Conservation (phyloP, 2,329 filamentous ascomycete species). For the Beauveria medogensis region DNA sequence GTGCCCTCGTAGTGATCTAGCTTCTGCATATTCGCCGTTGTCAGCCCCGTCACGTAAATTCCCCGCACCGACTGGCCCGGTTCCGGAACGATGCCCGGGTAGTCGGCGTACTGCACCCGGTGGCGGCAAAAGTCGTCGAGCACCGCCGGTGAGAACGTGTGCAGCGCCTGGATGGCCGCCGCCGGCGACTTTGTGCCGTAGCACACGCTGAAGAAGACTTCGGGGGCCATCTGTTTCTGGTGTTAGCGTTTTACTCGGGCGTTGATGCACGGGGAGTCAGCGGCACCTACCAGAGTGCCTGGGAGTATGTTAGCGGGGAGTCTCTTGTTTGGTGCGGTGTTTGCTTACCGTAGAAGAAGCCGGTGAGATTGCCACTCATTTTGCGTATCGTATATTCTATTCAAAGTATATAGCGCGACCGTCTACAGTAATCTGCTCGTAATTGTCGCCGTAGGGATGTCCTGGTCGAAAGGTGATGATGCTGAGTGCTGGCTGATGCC, state of each 20-base stretch:
- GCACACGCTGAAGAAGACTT: conserved; percentile 79
- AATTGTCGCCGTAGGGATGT: not conserved
- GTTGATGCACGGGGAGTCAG: not conserved
- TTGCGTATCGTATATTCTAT: conserved; percentile 9
- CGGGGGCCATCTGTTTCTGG: conserved; percentile 60
- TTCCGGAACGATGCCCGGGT: conserved; percentile 66
- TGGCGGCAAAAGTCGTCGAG: conserved; percentile 63
- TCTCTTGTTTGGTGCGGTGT: not conserved
- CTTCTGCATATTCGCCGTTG: conserved; percentile 63
- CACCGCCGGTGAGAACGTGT: conserved; percentile 64
- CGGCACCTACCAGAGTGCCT: conserved; percentile 28
- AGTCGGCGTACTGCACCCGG: conserved; percentile 63
- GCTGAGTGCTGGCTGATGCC: not conserved
- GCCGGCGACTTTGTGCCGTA: conserved; percentile 49
- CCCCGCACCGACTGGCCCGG: conserved; percentile 57
- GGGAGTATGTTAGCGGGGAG: conserved; percentile 2
- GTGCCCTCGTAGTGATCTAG: conserved; percentile 77
- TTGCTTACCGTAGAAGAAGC: conserved; percentile 50
- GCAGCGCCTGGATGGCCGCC: conserved; percentile 44
- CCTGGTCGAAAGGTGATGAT: not conserved
- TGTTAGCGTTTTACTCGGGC: conserved; percentile 2
- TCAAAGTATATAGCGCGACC: not conserved
- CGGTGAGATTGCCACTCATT: conserved; percentile 36
- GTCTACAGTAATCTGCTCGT: not conserved
- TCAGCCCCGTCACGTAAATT: conserved; percentile 69